Evolutionary conservation across 129 eudicot species (phyloP), one percentile per base, ranked within the genome.

Genomic region (Pittosporum tobira): DNA sequence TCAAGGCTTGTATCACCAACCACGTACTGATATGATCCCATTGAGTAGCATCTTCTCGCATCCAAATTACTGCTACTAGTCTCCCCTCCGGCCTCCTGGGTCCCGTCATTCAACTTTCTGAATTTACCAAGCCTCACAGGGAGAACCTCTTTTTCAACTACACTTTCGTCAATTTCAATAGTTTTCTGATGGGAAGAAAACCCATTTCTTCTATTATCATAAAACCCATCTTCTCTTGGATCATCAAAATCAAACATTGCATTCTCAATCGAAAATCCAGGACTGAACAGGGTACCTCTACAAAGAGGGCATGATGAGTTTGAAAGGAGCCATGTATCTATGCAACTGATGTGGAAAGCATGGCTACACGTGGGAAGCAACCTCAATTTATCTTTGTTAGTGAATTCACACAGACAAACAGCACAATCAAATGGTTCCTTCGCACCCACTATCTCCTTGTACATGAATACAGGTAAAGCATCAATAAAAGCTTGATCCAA

Each of bases 11-110:
- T 66, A 47, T 80, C 85, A 14, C 83, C 81, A 19, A 80, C 94
- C 49, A 88, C 84, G 44, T 88, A 88, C 57, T 79, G 86, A 66
- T 88, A 88, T 3, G 96, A 88, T 46, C 96, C 96, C 96, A 88
- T 77, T 3, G 96, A 88, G 57, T 72, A 88, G 59, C 96, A 88
- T 63, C 96, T 80, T 64, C 96, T 61, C 22, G 94, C 96, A 68
- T 88, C 96, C 71, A 88, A 78, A 55, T 73, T 83, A 67, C 88
- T 88, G 52, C 88, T 88, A 72, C 96, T 88, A 16, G 88, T 52
- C 74, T 74, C 81, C 34, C 57, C 62, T 43, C 51, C 73, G 16
- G 40, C 60, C 15, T 63, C 56, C 14, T 52, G 51, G 34, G 37
- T 62, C 34, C 68, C 54, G 46, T 71, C 72, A 2, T 62, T 68